Conservation (phyloP, 768 basidiomycete genomes). For the Clathrus columnatus region DNA sequence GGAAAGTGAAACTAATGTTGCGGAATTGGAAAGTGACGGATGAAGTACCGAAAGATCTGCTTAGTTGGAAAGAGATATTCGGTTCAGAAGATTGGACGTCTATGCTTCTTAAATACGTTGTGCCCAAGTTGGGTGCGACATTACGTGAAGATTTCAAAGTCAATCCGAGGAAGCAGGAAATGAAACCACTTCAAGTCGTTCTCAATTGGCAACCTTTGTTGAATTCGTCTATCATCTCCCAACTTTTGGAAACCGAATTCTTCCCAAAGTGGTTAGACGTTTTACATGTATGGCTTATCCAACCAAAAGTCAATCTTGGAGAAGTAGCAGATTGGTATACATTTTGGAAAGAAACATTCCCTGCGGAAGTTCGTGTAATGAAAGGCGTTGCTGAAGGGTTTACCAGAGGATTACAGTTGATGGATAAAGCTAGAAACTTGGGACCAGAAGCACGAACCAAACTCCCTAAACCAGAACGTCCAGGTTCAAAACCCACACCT, state of each 20-base stretch:
- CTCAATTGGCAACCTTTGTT: slow-evolving; percentile 71
- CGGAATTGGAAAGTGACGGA: slow-evolving; percentile 68
- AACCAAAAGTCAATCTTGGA: slow-evolving; percentile 78
- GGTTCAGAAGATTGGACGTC: slow-evolving; percentile 80
- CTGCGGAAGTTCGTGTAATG: slow-evolving; percentile 58
- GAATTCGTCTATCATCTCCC: slow-evolving; percentile 66
- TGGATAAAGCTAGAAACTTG: slow-evolving; percentile 89
- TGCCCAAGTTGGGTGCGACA: slow-evolving; percentile 80
- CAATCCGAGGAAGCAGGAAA: slow-evolving; percentile 86
- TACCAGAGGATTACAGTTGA: slow-evolving; percentile 79
- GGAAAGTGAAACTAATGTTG: slow-evolving; percentile 75
- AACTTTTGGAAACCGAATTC: slow-evolving; percentile 84
- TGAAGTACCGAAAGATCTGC: slow-evolving; percentile 65
- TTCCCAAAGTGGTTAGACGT: slow-evolving; percentile 97
- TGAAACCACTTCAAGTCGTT: slow-evolving; percentile 70
- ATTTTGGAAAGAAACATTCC: slow-evolving; percentile 79
- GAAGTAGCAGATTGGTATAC: slow-evolving; percentile 92
- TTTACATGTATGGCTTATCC: slow-evolving; percentile 87
- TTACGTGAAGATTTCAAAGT: slow-evolving; percentile 81
- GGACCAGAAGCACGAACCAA: slow-evolving; percentile 66
- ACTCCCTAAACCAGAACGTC: slow-evolving; percentile 59
- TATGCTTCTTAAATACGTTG: slow-evolving; percentile 80
- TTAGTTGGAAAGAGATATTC: slow-evolving; percentile 81
- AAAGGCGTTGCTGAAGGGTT: slow-evolving; percentile 71
- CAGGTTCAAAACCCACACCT: slow-evolving; percentile 13